Evolutionary conservation across 148 eudicot species (phyloP).

Genomic region (Drosera capensis): DNA sequence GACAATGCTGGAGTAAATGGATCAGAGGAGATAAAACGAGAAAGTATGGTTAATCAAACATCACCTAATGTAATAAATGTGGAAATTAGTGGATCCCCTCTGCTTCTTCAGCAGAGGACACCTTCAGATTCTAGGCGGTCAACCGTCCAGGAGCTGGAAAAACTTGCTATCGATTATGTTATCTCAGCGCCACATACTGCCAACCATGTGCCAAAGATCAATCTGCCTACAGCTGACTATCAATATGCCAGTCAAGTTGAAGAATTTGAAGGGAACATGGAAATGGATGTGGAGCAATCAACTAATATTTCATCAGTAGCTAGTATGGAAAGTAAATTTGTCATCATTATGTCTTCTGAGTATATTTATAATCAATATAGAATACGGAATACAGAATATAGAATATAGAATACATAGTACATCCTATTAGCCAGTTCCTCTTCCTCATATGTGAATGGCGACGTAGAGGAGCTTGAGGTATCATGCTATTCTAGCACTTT

Average conservation of each 20-base stretch:
- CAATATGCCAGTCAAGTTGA: constrained; percentile 12
- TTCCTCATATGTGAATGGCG: constrained; percentile 12
- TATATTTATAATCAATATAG: too few relatives aligned
- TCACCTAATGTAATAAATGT: constrained; percentile 7
- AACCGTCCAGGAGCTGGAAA: constrained; percentile 28
- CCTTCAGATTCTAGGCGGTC: constrained; percentile 14
- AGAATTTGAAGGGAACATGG: constrained; percentile 3
- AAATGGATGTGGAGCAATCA: constrained; percentile 6
- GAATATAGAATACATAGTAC: too few relatives aligned
- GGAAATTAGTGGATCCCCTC: constrained; percentile 12
- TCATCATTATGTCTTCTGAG: too few relatives aligned
- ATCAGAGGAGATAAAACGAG: constrained; percentile 5
- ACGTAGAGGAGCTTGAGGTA: constrained; percentile 34
- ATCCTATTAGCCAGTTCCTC: too few relatives aligned
- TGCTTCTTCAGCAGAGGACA: constrained; percentile 10
- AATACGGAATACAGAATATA: too few relatives aligned
- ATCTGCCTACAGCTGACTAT: constrained; percentile 15
- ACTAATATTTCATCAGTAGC: constrained; percentile 5
- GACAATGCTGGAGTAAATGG: constrained; percentile 10
- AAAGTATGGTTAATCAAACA: constrained; percentile 5
- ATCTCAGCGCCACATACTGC: constrained; percentile 34
- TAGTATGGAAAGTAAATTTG: too few relatives aligned
- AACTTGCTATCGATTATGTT: constrained; percentile 35
- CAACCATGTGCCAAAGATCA: constrained; percentile 18
- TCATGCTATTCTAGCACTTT: constrained; percentile 4